Evolutionary conservation across 1,284 basidiomycete genomes (phyloP), one percentile per base, ranked within the genome.

Genomic region (Apiotrichum gracile): DNA sequence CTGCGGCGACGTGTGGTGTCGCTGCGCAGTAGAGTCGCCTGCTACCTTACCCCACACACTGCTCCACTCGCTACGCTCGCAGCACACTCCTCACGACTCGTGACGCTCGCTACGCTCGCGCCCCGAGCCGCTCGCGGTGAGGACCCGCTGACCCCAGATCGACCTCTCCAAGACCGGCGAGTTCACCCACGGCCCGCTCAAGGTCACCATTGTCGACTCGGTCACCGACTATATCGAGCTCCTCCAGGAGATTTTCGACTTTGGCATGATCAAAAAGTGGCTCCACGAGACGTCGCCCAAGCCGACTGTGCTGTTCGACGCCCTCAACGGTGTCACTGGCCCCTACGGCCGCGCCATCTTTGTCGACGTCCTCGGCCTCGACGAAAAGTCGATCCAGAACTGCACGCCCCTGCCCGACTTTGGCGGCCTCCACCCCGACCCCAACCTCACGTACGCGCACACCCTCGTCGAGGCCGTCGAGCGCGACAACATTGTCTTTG

Each of bases 371-470:
- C 86, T 99, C 52, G 89, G 86, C 51, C 84, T 99, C 13, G 80
- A 85, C 31, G 82, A 85, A 62, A 78, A 81, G 5, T 88, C 91
- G 34, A 80, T 94, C 57, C 93, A 97, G 80, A 96, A 97, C 79
- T 91, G 89, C 68, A 78, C 83, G 17, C 91, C 94, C 14, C 82
- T 86, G 41, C 91, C 92, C 34, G 90, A 97, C 77, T 99, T 99
- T 75, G 91, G 91, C 51, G 94, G 92, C 62, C 89, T 89, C 61
- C 94, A 99, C 77, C 94, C 94, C 10, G 94, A 99, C 75, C 94
- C 94, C 34, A 99, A 99, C 80, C 78, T 99, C 63, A 97, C 93
- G 14, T 99, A 98, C 75, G 94, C 96, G 10, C 90, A 93, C 78
- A 82, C 86, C 26, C 85, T 99, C 51, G 94, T 99, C 47, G 89